Evolutionary conservation across 495 filamentous ascomycete species (phyloP).

Genomic region (Aspergillus funiculosus): DNA sequence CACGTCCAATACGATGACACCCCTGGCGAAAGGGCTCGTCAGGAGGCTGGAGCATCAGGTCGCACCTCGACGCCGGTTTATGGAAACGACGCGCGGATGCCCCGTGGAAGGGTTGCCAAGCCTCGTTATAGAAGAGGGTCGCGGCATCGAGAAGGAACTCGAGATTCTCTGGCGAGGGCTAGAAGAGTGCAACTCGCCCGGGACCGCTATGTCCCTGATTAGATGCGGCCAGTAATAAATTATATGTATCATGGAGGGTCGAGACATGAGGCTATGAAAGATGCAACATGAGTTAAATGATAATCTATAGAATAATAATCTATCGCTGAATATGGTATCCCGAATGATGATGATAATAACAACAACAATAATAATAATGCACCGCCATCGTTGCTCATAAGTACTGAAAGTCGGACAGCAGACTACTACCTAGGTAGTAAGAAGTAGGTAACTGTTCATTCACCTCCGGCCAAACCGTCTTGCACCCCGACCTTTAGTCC

Average conservation of each 20-base stretch:
- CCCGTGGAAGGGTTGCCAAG: constrained; percentile 27
- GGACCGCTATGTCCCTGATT: constrained; percentile 40
- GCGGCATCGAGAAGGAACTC: constrained; percentile 12
- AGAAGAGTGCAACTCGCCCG: constrained; percentile 28
- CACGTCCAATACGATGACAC: constrained; percentile 63
- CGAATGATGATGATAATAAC: constrained; percentile 3
- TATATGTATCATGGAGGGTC: too few relatives aligned
- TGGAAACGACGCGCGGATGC: constrained; percentile 16
- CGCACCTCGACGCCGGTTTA: constrained; percentile 25
- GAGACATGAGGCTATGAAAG: constrained; percentile 12
- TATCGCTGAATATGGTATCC: constrained; percentile 26
- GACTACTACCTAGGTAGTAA: too few relatives aligned
- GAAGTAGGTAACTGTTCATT: too few relatives aligned
- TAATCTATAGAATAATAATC: constrained; percentile 14
- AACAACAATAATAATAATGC: constrained; percentile 11
- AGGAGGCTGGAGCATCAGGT: neutral
- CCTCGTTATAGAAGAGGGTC: constrained; percentile 10
- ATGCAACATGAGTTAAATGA: constrained; percentile 4
- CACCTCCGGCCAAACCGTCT: constrained; percentile 46
- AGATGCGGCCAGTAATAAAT: constrained; percentile 7
- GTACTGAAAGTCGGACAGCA: too few relatives aligned
- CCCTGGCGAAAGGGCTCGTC: neutral
- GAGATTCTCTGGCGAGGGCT: constrained; percentile 20
- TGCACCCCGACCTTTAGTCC: constrained; percentile 34
- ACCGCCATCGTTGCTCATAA: constrained; percentile 34